Conservation (phyloP, 257 asterid genomes). For the Fraxinus excelsior region DNA sequence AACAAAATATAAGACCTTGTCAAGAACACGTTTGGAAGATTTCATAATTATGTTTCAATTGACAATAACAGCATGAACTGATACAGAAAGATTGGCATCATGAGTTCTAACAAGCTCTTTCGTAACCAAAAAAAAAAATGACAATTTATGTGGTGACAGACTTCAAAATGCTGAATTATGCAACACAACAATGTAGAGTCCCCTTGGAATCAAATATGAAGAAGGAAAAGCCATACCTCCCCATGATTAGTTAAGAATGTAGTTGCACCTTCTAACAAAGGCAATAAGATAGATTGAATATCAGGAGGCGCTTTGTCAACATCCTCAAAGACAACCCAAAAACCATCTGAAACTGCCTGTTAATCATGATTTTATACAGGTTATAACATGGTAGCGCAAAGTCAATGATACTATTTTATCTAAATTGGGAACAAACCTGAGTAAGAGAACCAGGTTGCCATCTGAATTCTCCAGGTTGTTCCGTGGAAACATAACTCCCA, state of each 20-base stretch:
- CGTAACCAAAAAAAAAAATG: too few relatives aligned
- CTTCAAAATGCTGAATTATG: not conserved
- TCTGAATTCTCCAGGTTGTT: conserved; percentile 95
- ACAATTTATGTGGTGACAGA: conserved; percentile 12
- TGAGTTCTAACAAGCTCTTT: not conserved
- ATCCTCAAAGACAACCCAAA: conserved; percentile 95
- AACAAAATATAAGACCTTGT: not conserved
- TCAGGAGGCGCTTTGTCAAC: conserved; percentile 93
- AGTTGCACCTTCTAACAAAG: conserved; percentile 78
- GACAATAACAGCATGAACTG: not conserved
- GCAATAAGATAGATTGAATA: conserved; percentile 70
- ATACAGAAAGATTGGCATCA: not conserved
- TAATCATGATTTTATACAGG: conserved; percentile 20
- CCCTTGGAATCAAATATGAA: conserved; percentile 14
- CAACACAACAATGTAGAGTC: not conserved
- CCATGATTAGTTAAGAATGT: conserved; percentile 83
- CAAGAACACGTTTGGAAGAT: not conserved
- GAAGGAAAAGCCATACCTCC: conserved; percentile 56
- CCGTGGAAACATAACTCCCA: conserved; percentile 90
- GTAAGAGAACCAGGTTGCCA: conserved; percentile 99
- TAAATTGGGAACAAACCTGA: conserved; percentile 57
- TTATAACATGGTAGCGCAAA: conserved; percentile 27
- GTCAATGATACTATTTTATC: conserved; percentile 14
- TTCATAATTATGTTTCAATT: not conserved
- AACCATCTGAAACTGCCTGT: conserved; percentile 88